Conservation (phyloP, 2,329 filamentous ascomycete species). For the Arthroderma sp. region DNA sequence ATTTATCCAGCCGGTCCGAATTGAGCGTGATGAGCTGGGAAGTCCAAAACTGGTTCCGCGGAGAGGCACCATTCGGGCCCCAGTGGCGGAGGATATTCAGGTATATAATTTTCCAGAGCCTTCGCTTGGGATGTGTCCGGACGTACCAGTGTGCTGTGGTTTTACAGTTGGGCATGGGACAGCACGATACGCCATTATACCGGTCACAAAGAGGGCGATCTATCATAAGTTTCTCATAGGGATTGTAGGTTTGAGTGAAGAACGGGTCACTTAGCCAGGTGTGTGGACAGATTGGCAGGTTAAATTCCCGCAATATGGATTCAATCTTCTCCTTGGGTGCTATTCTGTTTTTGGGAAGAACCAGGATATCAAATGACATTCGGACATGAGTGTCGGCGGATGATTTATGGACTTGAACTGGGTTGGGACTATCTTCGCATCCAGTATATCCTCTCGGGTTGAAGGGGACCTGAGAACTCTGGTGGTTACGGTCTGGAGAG, state of each 20-base stretch:
- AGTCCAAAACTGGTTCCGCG: neutral
- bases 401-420: too few species aligned
- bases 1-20: neutral
- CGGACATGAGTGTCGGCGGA: neutral
- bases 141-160: conserved; percentile 5
- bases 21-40: conserved; percentile 5
- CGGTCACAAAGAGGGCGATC: neutral
- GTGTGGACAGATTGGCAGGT: conserved; percentile 9
- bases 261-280: conserved; percentile 4
- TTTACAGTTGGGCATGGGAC: conserved; percentile 6
- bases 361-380: conserved; percentile 1
- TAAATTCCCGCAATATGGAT: conserved; percentile 5
- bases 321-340: conserved; percentile 4
- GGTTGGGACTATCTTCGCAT: too few species aligned
- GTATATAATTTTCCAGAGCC: conserved; percentile 7
- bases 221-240: neutral
- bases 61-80: neutral
- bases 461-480: conserved; percentile 2
- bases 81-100: conserved; percentile 5
- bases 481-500: neutral
- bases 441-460: neutral
- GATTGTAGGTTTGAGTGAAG: conserved; percentile 3
- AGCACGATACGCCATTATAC: conserved; percentile 3
- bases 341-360: conserved; percentile 4
- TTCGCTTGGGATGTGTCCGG: neutral